A percentile compares a stretch with the other conserved stretches of the same genome.
Conservation (phyloP, 768 basidiomycete species). For the Fomitopsis pulvina region DNA sequence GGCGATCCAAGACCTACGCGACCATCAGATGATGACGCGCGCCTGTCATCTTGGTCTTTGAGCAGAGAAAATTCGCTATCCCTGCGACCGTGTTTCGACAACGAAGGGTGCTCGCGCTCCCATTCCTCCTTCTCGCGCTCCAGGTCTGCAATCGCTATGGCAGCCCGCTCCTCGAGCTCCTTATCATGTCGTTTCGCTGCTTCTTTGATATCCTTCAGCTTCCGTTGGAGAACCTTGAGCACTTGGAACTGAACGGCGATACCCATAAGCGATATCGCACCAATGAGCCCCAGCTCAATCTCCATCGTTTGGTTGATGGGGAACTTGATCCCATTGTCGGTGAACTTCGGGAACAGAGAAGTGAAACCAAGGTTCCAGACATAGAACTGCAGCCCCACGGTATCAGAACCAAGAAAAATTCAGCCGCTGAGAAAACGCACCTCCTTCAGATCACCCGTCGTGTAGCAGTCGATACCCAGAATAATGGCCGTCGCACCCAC, state of each 20-base stretch:
- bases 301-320: constrained; percentile 88
- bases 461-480: constrained; percentile 90
- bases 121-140: constrained; percentile 72
- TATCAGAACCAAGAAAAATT: constrained; percentile 5
- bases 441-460: constrained; percentile 90
- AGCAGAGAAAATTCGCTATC: constrained; percentile 61
- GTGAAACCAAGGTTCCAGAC: constrained; percentile 91
- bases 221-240: constrained; percentile 70
- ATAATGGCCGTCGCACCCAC: constrained; percentile 90
- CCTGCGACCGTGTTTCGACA: constrained; percentile 52
- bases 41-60: constrained; percentile 39
- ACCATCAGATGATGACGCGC: constrained; percentile 43
- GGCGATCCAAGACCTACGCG: constrained; percentile 38
- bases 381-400: constrained; percentile 61
- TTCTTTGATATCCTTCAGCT: constrained; percentile 71
- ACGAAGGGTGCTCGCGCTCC: constrained; percentile 78
- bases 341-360: constrained; percentile 71
- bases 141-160: constrained; percentile 58
- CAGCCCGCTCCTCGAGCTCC: constrained; percentile 70
- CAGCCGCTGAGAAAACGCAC: constrained; percentile 31
- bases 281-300: constrained; percentile 87
- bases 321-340: constrained; percentile 58
- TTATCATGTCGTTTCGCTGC: constrained; percentile 69
- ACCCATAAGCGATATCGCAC: constrained; percentile 78
- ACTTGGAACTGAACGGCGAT: constrained; percentile 87